Base-by-base conservation (phyloP, 257 asterid species). In the Penstemon davidsonii region DNA sequence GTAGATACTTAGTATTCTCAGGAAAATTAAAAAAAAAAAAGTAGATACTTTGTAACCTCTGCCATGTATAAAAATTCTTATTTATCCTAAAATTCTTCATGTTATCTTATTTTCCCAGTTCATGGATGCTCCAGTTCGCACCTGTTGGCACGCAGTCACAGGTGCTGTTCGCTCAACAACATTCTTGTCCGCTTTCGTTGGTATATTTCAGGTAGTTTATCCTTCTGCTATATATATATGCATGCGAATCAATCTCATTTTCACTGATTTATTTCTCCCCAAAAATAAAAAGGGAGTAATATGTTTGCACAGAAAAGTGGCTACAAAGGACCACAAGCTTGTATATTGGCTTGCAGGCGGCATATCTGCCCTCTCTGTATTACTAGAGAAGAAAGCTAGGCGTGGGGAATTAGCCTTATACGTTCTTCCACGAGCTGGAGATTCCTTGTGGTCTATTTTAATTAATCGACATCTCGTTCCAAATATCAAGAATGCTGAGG, bases 351-450 rank as follows among this genome's bases (percentile, higher is more conserved):
- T 89, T 69, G 97, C 99, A 53, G 99, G 99, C 63, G 90, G 86
- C 15, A 45, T 85, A 66, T 84, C 99, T 46, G 99, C 95, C 69
- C 94, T 94, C 60, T 94, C 99, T 69, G 90, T 91, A 66, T 75
- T 94, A 66, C 64, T 94, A 73, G 99, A 94, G 83, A 94, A 94
- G 87, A 94, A 94, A 86, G 88, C 96, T 73, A 86, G 98, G 72
- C 99, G 98, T 60, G 90, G 89, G 53, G 99, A 94, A 75, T 80
- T 94, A 63, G 98, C 98, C 61, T 75, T 94, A 39, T 94, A 94
- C 72, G 99, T 94, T 78, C 98, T 94, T 67, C 99, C 99, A 41
- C 84, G 96, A 73, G 98, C 99, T 59, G 99, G 92, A 75, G 98
- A 94, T 66, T 94, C 99, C 65, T 78, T 87, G 75, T 94, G 99